These are phyloP conservation scores for Pistacia vera DNA, from an alignment of 345 rosid species.

Conservation along the genomic window DNA sequence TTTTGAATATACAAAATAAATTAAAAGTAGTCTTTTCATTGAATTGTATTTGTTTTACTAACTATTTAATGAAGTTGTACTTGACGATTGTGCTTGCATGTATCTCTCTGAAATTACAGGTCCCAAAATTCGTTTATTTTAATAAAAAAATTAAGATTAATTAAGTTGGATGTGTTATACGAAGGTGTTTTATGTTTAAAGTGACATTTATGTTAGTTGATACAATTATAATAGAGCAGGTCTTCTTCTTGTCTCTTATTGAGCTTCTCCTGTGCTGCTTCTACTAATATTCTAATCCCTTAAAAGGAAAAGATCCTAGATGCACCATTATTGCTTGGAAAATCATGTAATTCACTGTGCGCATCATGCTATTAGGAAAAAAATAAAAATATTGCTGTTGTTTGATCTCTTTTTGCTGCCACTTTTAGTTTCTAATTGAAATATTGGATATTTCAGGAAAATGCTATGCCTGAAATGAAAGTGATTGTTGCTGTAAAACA, in stretches of 20 bases:
- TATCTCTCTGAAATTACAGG: not conserved
- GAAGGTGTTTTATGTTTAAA: not conserved
- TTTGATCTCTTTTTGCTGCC: constrained; percentile 12
- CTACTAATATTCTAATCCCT: not conserved
- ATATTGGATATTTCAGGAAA: constrained; percentile 50
- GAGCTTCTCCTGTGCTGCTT: not conserved
- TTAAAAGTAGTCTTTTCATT: not conserved
- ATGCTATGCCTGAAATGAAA: constrained; percentile 58
- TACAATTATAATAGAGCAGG: not conserved
- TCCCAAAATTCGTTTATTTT: not conserved
- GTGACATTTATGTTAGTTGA: not conserved
- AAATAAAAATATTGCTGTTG: not conserved
- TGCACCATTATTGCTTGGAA: not conserved
- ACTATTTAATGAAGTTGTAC: not conserved
- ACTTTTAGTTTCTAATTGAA: not conserved
- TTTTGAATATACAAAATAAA: not conserved
- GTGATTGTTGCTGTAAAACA: constrained; percentile 89
- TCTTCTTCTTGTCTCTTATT: not conserved
- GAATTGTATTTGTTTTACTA: not conserved
- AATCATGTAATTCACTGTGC: not conserved
- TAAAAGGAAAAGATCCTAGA: not conserved
- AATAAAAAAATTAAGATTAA: not conserved
- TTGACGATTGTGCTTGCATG: not conserved
- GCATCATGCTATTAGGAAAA: not conserved
- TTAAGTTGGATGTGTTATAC: not conserved